Percentiles rank a stretch among this genome's conserved stretches.
phyloP scores from a whole-genome alignment of 345 rosid genomes.

The Trapa bicornis region DNA sequence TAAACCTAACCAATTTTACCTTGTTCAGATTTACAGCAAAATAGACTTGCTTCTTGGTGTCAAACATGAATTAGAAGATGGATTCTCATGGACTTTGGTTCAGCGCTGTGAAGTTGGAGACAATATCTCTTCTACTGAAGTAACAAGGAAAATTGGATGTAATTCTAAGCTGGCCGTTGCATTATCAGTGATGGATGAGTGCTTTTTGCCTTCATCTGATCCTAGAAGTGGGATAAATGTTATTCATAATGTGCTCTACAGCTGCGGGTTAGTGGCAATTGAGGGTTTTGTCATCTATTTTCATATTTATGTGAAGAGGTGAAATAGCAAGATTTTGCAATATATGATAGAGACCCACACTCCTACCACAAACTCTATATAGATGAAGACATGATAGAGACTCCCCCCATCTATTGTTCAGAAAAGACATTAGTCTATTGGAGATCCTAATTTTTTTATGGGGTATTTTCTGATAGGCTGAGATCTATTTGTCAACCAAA shows the following conservation, averaged over 20 bases:
- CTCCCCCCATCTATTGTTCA: background rate
- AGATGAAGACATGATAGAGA: background rate
- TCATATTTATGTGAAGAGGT: background rate
- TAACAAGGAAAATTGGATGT: slow-evolving; percentile 46
- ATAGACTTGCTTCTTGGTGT: slow-evolving; percentile 67
- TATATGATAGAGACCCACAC: too few species aligned
- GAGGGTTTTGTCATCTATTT: background rate
- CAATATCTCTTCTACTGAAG: slow-evolving; percentile 38
- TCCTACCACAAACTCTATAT: background rate
- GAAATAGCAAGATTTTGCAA: too few species aligned
- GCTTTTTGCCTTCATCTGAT: slow-evolving; percentile 77
- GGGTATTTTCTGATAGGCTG: background rate
- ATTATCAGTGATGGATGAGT: slow-evolving; percentile 76
- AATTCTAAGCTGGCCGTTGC: slow-evolving; percentile 90
- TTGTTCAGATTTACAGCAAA: slow-evolving; percentile 40
- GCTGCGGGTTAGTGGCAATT: slow-evolving; percentile 52
- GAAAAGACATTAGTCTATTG: background rate
- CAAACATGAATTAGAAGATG: slow-evolving; percentile 63
- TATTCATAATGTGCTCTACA: slow-evolving; percentile 76
- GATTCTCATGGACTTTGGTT: slow-evolving; percentile 74
- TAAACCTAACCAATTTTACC: slow-evolving; percentile 2
- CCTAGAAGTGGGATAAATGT: slow-evolving; percentile 81
- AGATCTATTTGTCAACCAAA: background rate
- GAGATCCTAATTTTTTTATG: too few species aligned
- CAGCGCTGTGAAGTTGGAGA: slow-evolving; percentile 44